Base-by-base conservation (phyloP, 2,329 filamentous ascomycete species). In the Raffaelea ambrosiae region DNA sequence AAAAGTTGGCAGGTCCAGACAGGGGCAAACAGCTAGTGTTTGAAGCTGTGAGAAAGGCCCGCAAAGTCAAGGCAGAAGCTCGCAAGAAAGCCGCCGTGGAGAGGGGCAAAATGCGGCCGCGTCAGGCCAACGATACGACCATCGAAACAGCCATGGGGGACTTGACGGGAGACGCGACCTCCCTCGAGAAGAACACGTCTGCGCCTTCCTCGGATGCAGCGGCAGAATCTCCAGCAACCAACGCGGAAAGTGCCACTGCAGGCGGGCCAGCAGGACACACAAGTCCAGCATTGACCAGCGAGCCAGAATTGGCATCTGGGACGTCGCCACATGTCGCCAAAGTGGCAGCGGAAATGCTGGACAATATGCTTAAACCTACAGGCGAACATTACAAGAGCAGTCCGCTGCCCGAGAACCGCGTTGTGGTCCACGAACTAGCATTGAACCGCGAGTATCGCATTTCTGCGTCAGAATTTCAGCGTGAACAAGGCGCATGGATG, bases 381-480 rank as follows among this genome's bases (percentile, higher is more conserved):
- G 26, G 26, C 26, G 44, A 47, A 4, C 41, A 26, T 11, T 52
- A 51, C 38, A 47, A 44, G 29, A 57, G 43, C 43, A 53, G 59
- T n/a, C 76, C 71, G 66, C 70, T 90, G 41, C 86, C 86, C 0
- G 77, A 83, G 50, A 93, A 91, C 57, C 75, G 87, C 22, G 68
- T 86, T 11, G 71, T 91, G 16, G 82, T 88, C 1, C 87, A 91
- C 60, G 87, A 91, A 65, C 68, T 93, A 40, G 83, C 85, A 9
- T 84, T 93, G 55, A 86, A 91, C 63, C 83, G 81, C 55, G 82
- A 88, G 55, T 91, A 84, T 60, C 79, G 83, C 43, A 82, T 91
- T 41, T 81, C 86, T 3, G 66, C 72, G 1, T 71, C 77, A 43
- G 73, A 80, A 50, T 80, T 71, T 62, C 73, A 70, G 61, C 79